Percentiles rank a stretch among this genome's conserved stretches.
Evolutionary conservation across 768 basidiomycete genomes (phyloP).

Genomic region (Dendrothele bispora): DNA sequence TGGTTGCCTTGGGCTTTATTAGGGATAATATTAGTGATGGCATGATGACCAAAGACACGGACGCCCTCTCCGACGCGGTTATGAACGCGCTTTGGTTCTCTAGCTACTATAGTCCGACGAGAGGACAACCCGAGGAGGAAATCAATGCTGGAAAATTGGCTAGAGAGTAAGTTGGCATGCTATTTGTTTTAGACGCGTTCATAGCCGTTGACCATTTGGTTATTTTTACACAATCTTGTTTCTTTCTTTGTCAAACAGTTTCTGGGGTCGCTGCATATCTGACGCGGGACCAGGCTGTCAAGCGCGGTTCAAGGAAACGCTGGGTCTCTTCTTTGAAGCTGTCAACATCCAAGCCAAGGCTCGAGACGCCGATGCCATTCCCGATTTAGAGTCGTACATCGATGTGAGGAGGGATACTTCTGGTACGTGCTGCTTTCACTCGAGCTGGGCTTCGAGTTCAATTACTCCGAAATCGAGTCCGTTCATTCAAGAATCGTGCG

Average conservation of each 20-base stretch:
- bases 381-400: conserved; percentile 75
- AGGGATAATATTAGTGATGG: conserved; percentile 79
- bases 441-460: conserved; percentile 4
- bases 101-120: conserved; percentile 49
- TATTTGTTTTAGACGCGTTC: conserved; percentile 6
- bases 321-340: conserved; percentile 68
- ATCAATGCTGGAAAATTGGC: conserved; percentile 63
- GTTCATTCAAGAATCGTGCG: too few relatives aligned
- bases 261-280: conserved; percentile 63
- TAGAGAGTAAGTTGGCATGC: conserved; percentile 52
- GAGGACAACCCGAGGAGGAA: conserved; percentile 39
- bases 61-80: conserved; percentile 59
- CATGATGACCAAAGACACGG: conserved; percentile 66
- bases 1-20: conserved; percentile 10
- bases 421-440: conserved; percentile 37
- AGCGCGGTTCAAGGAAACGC: conserved; percentile 69
- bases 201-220: too few relatives aligned
- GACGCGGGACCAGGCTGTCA: conserved; percentile 58
- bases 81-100: conserved; percentile 70
- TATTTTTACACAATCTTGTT: conserved; percentile 1
- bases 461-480: too few relatives aligned
- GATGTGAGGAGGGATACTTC: conserved; percentile 72
- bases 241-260: conserved; percentile 39
- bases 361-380: conserved; percentile 52
- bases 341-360: conserved; percentile 62